Base-by-base conservation (phyloP, 495 filamentous ascomycete genomes). In the Amorphotheca resinae region DNA sequence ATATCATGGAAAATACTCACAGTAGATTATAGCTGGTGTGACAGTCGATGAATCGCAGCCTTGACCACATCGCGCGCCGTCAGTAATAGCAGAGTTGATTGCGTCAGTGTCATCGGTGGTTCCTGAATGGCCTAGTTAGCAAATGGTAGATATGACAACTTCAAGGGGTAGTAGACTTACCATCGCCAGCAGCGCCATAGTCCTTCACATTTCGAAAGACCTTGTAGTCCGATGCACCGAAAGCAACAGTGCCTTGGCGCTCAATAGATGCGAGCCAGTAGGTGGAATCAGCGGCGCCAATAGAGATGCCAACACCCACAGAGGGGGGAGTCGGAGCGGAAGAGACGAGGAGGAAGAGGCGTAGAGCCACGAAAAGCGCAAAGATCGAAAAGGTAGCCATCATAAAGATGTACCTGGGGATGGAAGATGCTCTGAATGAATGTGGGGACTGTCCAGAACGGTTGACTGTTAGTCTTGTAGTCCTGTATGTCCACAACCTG, bases 161-260 rank as follows among this genome's bases (percentile, higher is more conserved):
- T 21, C 44, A 5, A 42, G 2, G 22, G 16, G 26, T 12, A 8
- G 9, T 16, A 28, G 11, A 28, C 44, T 12, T 37, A 48, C 58
- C 59, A 38, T 55, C 38, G 72, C 76, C 82, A 41, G 67, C 78
- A 3, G 84, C 84, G 18, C 84, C 84, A 54, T 74, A 91, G 50
- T 93, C 87, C 62, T 70, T 79, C 21, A 95, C 87, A 57, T 95
- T 93, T 31, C 88, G 82, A 61, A 77, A 95, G 16, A 95, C 69
- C 56, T 86, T 70, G 59, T 86, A 91, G 25, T 28, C 25, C 44
- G 37, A 41, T 21, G 67, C 59, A 46, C 72, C 77, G 56, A 80
- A 91, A 7, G 78, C 73, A 21, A 78, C 72, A 0, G 59, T 61
- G 23, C 85, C 87, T 48, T 86, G 76, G 14, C 81, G 80, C 34